Evolutionary conservation across 495 filamentous ascomycete genomes (phyloP).

Genomic region (Penicillium odoratum): DNA sequence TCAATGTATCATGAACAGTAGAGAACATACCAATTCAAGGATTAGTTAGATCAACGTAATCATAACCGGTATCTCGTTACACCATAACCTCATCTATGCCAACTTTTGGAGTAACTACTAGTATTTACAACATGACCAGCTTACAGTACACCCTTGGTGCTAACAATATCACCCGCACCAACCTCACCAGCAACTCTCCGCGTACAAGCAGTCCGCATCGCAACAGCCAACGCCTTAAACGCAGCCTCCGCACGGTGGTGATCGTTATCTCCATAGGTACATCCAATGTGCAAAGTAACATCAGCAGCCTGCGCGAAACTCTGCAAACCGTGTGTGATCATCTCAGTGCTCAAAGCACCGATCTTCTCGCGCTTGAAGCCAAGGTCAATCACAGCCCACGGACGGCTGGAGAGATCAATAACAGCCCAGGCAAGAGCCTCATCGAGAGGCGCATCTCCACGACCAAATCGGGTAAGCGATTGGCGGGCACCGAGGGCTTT

Average conservation of each 20-base stretch:
- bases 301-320: slow-evolving; percentile 89
- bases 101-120: neutral
- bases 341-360: slow-evolving; percentile 89
- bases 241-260: slow-evolving; percentile 96
- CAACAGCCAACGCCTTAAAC: slow-evolving; percentile 93
- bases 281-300: slow-evolving; percentile 93
- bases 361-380: slow-evolving; percentile 87
- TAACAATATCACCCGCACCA: slow-evolving; percentile 85
- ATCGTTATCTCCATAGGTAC: slow-evolving; percentile 85
- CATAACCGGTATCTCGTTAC: slow-evolving; percentile 9
- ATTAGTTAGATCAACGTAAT: neutral
- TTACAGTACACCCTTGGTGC: slow-evolving; percentile 85
- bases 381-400: slow-evolving; percentile 77
- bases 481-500: slow-evolving; percentile 69
- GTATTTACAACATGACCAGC: neutral
- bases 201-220: slow-evolving; percentile 71
- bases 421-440: slow-evolving; percentile 93
- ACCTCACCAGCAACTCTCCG: slow-evolving; percentile 70
- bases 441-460: slow-evolving; percentile 88
- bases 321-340: slow-evolving; percentile 93
- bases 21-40: too few relatives aligned
- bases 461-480: slow-evolving; percentile 87
- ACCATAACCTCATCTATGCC: slow-evolving; percentile 6
- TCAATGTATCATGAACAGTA: too few relatives aligned
- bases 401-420: slow-evolving; percentile 89